These are phyloP conservation scores for Acanthamoeba royreba DNA, from an alignment of 208 protist species.

Conservation along the genomic window DNA sequence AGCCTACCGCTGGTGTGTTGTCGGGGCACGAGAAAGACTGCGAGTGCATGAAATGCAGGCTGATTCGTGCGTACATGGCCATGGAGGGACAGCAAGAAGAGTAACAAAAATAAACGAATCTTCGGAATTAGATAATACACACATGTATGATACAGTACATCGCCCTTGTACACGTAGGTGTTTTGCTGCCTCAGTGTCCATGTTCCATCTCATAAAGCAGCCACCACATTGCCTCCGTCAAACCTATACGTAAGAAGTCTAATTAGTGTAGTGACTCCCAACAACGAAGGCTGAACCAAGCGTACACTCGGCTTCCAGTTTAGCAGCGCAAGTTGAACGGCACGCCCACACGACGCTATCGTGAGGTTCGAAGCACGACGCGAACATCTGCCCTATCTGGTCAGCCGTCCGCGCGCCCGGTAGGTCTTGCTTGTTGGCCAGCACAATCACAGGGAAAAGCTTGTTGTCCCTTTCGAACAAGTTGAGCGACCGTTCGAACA, in stretches of 20 bases:
- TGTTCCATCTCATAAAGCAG: constrained; percentile 10
- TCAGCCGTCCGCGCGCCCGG: not conserved
- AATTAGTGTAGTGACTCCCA: too few relatives aligned
- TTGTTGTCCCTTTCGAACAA: not conserved
- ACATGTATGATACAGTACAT: too few relatives aligned
- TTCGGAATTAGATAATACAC: too few relatives aligned
- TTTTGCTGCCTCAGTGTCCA: too few relatives aligned
- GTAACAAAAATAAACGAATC: too few relatives aligned
- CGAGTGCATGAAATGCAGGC: not conserved
- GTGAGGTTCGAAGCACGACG: not conserved
- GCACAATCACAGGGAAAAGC: not conserved
- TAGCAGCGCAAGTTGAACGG: not conserved
- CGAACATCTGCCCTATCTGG: not conserved
- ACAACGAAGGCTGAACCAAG: too few relatives aligned
- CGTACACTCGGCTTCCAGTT: not conserved
- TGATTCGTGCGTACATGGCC: not conserved
- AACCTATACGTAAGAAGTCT: not conserved
- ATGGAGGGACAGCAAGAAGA: too few relatives aligned
- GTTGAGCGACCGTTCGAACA: not conserved
- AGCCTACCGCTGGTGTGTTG: not conserved
- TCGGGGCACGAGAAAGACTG: not conserved
- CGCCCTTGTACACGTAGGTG: not conserved
- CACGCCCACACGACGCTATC: not conserved
- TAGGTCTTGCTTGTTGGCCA: constrained; percentile 14
- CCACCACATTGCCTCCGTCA: constrained; percentile 1